Base-by-base conservation (phyloP, 192 early-diverging fungal genomes). In the Mortierella alpina region DNA sequence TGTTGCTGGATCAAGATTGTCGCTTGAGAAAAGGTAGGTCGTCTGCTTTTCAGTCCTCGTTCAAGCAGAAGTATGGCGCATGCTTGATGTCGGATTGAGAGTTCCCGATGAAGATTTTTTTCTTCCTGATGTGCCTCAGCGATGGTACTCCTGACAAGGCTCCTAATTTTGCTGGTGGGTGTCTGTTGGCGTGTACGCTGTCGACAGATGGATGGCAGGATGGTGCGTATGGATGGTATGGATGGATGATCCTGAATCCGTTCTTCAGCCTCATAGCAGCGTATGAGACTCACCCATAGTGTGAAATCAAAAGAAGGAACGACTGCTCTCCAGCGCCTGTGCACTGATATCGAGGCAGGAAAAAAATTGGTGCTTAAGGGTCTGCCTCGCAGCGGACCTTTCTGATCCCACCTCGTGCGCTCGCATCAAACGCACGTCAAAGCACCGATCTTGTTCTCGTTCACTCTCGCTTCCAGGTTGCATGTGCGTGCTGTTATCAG, bases 301-400 rank as follows among this genome's bases (percentile, higher is more conserved):
- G 66, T 68, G 41, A 68, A 68, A 68, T 68, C 66, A 68, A 68
- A 68, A 68, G 66, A 68, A 68, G 66, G 66, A 68, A 59, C 66
- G 31, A 6, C 41, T 20, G 7, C 20, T 55, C 18, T 12, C 55
- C 56, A 6, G 50, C 55, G 31, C 66, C 22, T 58, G 41, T 58
- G 46, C 10, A 20, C 56, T 22, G 56, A 59, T 68, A 68, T 68
- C 9, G 17, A 6, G 17, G 13, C 56, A 47, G 31, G 22, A 57
- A 48, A 58, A 67, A 68, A 54, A 41, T 9, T 23, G 18, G 3
- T 50, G n/a, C 46, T 68, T 59, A 68, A 59, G 55, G 66, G 66
- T 68, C 5, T 20, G 17, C 12, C 17, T 50, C 17, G 2, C 49
- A 4, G 17, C 17, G 17, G 49, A 50, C 49, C 49, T 50, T 50